Evolutionary conservation across 768 basidiomycete genomes (phyloP).

Genomic region (Panus rudis): DNA sequence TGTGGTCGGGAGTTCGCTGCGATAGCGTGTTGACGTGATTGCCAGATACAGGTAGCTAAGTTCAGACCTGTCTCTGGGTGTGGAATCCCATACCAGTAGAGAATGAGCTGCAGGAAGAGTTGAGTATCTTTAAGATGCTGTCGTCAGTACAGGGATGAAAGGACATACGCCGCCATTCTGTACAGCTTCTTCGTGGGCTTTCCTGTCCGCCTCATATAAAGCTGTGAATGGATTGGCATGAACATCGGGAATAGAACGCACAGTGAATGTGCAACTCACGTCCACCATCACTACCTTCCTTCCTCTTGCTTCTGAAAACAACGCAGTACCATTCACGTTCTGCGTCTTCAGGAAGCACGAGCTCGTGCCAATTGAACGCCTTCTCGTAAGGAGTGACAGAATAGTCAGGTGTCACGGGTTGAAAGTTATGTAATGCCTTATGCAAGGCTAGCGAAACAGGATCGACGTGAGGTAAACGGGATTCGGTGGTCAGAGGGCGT

Average conservation of each 20-base stretch:
- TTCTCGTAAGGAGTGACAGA: slow-evolving; percentile 55
- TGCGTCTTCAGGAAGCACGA: slow-evolving; percentile 59
- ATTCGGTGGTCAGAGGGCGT: slow-evolving; percentile 48
- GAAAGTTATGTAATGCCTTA: slow-evolving; percentile 75
- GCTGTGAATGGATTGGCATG: slow-evolving; percentile 31
- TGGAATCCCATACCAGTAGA: slow-evolving; percentile 94
- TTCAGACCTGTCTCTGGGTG: slow-evolving; percentile 71
- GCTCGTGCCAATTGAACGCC: slow-evolving; percentile 85
- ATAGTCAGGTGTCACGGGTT: slow-evolving; percentile 52
- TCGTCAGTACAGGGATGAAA: background rate
- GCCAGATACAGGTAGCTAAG: slow-evolving; percentile 95
- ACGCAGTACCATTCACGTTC: slow-evolving; percentile 92
- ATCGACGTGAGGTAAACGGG: slow-evolving; percentile 81
- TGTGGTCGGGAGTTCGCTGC: slow-evolving; percentile 74
- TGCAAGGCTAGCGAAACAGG: slow-evolving; percentile 79
- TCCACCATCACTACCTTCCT: slow-evolving; percentile 58
- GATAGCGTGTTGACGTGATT: slow-evolving; percentile 76
- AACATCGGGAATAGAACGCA: background rate
- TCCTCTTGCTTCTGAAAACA: slow-evolving; percentile 77
- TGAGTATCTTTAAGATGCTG: background rate
- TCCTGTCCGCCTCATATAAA: slow-evolving; percentile 80
- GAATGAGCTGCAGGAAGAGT: slow-evolving; percentile 46
- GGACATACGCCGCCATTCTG: slow-evolving; percentile 70
- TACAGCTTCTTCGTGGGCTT: slow-evolving; percentile 91
- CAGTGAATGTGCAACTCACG: slow-evolving; percentile 42